Evolutionary conservation across 495 filamentous ascomycete species (phyloP), one percentile per base, ranked within the genome.

Genomic region (Penicillium crystallinum): DNA sequence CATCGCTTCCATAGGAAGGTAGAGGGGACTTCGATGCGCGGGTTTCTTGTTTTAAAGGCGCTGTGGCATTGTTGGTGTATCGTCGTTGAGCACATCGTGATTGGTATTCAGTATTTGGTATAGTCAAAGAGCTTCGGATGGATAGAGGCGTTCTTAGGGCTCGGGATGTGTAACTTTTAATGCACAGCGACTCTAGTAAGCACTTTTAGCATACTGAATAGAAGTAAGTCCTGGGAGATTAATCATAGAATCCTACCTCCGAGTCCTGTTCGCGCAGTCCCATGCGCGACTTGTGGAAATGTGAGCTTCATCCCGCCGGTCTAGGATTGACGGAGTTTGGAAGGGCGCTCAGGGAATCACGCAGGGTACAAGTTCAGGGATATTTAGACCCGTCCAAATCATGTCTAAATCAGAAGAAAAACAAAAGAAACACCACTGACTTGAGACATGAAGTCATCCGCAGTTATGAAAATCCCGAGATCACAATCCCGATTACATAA

Each of bases 271-370:
- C 56, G 61, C 42, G 56, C 52, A 48, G 46, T 14, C 30, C 37
- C 45, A 40, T 58, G 48, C 57, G 60, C 58, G 53, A 53, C 42
- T 57, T 60, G 67, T 46, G 60, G 58, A 47, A 64, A 53, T 37
- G 52, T 49, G 52, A 68, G 63, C 56, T 64, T 68, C 71, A 72
- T 74, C 38, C 56, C 59, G 66, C 47, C 58, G 51, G 51, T 22
- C 34, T 36, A 22, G 15, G 49, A 31, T 22, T 46, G 44, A 46
- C 36, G 31, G 49, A 53, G 46, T 49, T 49, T 30, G 27, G 21
- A 41, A 40, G 34, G 17, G 37, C 19, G 35, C 57, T 59, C 59
- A 56, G 34, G 27, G 57, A 43, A 33, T 51, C 17, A 53, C 36
- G 27, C 38, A 39, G 39, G 29, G 23, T 12, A 53, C 12, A 37